These are phyloP conservation scores for Crassisporium funariophilum DNA, from an alignment of 768 basidiomycete genomes.

Conservation along the genomic window DNA sequence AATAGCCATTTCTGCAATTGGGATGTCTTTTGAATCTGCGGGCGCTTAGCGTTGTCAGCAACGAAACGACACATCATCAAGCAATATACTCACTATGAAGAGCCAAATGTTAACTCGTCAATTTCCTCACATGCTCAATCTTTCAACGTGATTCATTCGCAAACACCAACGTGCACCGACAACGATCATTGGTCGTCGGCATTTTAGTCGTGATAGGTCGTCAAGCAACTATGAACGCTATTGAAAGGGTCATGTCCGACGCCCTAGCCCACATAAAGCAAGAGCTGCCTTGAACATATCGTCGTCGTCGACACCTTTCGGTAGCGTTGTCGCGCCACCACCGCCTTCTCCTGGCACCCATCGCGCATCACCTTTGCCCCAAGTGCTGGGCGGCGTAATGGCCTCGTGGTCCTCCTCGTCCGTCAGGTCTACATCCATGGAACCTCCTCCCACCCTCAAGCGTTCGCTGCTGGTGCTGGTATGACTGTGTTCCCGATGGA, in stretches of 20 bases:
- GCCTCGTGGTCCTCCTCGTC: conserved; percentile 68
- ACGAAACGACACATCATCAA: too few species aligned
- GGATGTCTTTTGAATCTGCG: too few species aligned
- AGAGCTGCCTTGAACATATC: conserved; percentile 74
- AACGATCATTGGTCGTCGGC: too few species aligned
- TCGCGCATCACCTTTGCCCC: conserved; percentile 41
- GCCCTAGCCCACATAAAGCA: conserved; percentile 61
- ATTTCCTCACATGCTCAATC: too few species aligned
- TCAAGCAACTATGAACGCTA: background rate
- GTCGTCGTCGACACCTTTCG: conserved; percentile 47
- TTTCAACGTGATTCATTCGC: too few species aligned
- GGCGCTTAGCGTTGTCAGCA: too few species aligned
- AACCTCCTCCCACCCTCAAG: conserved; percentile 8
- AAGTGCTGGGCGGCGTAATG: conserved; percentile 61
- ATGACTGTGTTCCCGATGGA: conserved; percentile 5
- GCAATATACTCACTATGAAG: too few species aligned
- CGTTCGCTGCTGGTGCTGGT: conserved; percentile 1
- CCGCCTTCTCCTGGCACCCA: conserved; percentile 34
- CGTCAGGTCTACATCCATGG: conserved; percentile 36
- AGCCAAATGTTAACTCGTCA: too few species aligned
- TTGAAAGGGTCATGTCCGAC: conserved; percentile 15
- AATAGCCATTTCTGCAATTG: too few species aligned
- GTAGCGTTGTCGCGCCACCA: conserved; percentile 15
- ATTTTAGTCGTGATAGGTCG: too few species aligned
- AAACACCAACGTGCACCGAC: too few species aligned